Evolutionary conservation across 1,284 basidiomycete genomes (phyloP), one percentile per base, ranked within the genome.

Genomic region (Leccinum pallidistipes): DNA sequence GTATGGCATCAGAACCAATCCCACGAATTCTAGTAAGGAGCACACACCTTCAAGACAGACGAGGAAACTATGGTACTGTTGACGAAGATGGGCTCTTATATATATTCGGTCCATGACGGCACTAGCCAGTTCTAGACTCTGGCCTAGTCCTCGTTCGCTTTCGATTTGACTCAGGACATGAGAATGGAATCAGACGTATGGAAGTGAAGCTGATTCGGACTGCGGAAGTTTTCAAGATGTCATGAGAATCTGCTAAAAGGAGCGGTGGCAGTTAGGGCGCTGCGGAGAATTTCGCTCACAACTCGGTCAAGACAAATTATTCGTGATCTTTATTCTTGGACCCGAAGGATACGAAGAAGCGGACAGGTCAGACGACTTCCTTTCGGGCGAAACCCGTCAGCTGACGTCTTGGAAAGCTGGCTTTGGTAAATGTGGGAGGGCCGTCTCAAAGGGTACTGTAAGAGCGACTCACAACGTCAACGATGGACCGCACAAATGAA

Each of bases 401-500:
- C 34, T 34, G 34, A 34, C 34, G 34, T 36, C 34, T 3, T 36
- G 5, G 12, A 14, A 36, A 14, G 34, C 34, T 36, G 34, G 34
- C 34, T 36, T 36, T 36, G 34, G 34, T 10, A 10, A 32, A 32
- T 10, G 31, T 32, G 31, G 10, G 10, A 11, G 31, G 29, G 31
- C n/a, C n/a, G n/a, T n/a, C n/a, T n/a, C n/a, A n/a, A 32, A 32
- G 31, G 31, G 31, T 32, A 32, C 31, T n/a, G n/a, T n/a, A n/a
- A 32, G 31, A 32, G 31, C 31, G 31, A 32, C 31, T 32, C 0
- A 78, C 66, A 9, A 31, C 2, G 80, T 78, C 24, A 83, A 62
- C 1, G 82, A 82, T 16, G 82, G 83, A 10, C 78, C 78, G 1
- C 69, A 69, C 24, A 84, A 69, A 64, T 84, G 80, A 43, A 84